Evolutionary conservation across 192 early-diverging fungal genomes (phyloP).

Genomic region (Martensiomyces pterosporus): DNA sequence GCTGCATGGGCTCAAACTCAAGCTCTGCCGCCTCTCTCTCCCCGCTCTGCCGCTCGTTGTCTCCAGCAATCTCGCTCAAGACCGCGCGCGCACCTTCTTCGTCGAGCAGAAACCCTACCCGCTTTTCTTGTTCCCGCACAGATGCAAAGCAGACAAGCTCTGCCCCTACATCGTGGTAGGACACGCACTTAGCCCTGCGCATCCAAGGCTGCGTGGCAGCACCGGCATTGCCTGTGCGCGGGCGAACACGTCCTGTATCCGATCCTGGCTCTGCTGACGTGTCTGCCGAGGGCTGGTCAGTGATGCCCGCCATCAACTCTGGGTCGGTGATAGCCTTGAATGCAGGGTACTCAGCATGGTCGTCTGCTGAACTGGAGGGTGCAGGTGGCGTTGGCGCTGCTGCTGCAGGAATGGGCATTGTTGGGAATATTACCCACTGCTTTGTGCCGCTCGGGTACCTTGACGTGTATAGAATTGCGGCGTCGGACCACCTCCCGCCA

Average conservation of each 20-base stretch:
- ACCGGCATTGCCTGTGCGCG: no score
- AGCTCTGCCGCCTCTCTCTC: slow-evolving; percentile 16
- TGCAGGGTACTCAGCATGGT: neutral
- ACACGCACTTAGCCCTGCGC: slow-evolving; percentile 5
- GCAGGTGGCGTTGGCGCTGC: neutral
- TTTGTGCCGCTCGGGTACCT: slow-evolving; percentile 33
- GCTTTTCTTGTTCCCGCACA: slow-evolving; percentile 1
- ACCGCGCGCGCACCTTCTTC: slow-evolving; percentile 18
- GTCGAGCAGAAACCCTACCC: slow-evolving; percentile 16
- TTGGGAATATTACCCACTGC: slow-evolving; percentile 31
- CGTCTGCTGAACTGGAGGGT: neutral
- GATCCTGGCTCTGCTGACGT: no score
- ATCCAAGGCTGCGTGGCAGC: slow-evolving; percentile 33
- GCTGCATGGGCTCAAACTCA: slow-evolving; percentile 8
- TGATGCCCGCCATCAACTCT: no score
- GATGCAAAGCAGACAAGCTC: slow-evolving; percentile 3
- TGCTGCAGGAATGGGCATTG: neutral
- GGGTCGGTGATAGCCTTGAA: no score
- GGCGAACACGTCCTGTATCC: no score
- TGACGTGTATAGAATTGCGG: slow-evolving; percentile 10
- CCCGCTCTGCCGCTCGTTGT: slow-evolving; percentile 14
- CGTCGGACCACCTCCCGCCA: slow-evolving; percentile 21
- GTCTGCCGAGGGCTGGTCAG: no score
- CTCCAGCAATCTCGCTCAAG: slow-evolving; percentile 8
- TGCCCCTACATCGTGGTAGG: slow-evolving; percentile 3